Evolutionary conservation across 306 rosid genomes (phyloP), one percentile per base, ranked within the genome.

Genomic region (Pyrus communis): DNA sequence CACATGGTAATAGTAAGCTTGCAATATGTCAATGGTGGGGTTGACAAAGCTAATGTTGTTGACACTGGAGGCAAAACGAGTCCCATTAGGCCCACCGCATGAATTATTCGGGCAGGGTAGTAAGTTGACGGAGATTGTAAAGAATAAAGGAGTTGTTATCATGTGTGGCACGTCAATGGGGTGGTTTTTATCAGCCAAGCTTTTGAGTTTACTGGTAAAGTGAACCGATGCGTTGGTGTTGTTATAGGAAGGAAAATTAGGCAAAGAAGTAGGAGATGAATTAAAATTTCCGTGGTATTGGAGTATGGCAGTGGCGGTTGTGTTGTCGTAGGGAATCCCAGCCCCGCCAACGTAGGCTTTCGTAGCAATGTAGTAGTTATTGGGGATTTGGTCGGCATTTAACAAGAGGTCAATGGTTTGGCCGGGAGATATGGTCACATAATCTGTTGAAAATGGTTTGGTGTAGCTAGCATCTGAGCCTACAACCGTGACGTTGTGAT

Each of bases 11-110:
- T 77, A 73, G 71, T 77, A 78, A 51, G 79, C 82, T 69, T 82
- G 82, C n/a, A 82, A 55, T 60, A 82, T 68, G 75, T 52, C 77
- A 22, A 72, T 61, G 25, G 58, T 59, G 9, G 85, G 85, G 67
- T 4, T 13, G 30, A 68, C 79, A 73, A 82, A 78, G 79, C 85
- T 82, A 23, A 78, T 73, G 82, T 82, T 82, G 79, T 82, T 82
- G 19, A 82, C 11, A 43, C 82, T 78, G 10, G 79, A 7, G 1
- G 85, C 67, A 2, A 82, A 33, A 4, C 82, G 75, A 0, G 72
- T 59, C 31, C 82, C 82, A 61, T 82, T 78, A 5, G 85, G 76
- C 21, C 85, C 85, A 1, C 52, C 40, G 23, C 85, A 82, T 2
- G 85, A 77, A 68, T 60, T 38, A 19, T 66, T 58, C 0, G 51